Evolutionary conservation across 805 yeast species (phyloP).

Genomic region (Nakazawaea ambrosiae): DNA sequence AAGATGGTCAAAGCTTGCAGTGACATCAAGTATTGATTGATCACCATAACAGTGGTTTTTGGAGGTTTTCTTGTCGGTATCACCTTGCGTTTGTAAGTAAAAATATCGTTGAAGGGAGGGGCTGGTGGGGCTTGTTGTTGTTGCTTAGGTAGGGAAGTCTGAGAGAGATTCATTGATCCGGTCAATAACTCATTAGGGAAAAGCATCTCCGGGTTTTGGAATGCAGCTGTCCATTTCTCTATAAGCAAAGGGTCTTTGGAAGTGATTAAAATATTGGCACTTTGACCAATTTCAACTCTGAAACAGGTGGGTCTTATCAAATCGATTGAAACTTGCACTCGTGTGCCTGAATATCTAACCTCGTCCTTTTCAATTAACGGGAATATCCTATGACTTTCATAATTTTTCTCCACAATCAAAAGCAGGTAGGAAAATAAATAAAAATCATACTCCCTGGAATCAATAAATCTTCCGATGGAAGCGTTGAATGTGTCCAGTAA

Average conservation of each 20-base stretch:
- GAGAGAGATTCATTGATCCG: too few species aligned
- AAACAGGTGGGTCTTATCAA: not conserved
- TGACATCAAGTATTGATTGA: not conserved
- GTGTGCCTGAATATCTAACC: slow-evolving; percentile 2
- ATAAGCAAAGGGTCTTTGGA: slow-evolving; percentile 13
- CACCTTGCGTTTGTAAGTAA: too few species aligned
- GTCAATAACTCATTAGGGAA: slow-evolving; percentile 20
- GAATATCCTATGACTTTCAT: slow-evolving; percentile 3
- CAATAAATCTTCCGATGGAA: slow-evolving; percentile 8
- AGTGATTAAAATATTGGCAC: not conserved
- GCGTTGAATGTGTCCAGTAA: slow-evolving; percentile 20
- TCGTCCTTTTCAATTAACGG: not conserved
- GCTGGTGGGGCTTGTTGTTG: too few species aligned
- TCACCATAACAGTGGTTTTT: not conserved
- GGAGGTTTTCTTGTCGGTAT: too few species aligned
- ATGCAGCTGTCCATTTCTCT: slow-evolving; percentile 25
- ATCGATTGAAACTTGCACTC: not conserved
- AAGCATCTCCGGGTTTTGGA: slow-evolving; percentile 16
- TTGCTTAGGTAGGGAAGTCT: too few species aligned
- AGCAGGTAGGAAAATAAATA: slow-evolving; percentile 22
- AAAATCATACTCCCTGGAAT: slow-evolving; percentile 17
- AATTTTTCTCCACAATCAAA: slow-evolving; percentile 11
- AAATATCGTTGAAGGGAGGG: not conserved
- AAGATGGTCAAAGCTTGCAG: slow-evolving; percentile 12
- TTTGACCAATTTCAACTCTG: not conserved